Conservation (phyloP, 331 rosid species). For the Arachis monticola region DNA sequence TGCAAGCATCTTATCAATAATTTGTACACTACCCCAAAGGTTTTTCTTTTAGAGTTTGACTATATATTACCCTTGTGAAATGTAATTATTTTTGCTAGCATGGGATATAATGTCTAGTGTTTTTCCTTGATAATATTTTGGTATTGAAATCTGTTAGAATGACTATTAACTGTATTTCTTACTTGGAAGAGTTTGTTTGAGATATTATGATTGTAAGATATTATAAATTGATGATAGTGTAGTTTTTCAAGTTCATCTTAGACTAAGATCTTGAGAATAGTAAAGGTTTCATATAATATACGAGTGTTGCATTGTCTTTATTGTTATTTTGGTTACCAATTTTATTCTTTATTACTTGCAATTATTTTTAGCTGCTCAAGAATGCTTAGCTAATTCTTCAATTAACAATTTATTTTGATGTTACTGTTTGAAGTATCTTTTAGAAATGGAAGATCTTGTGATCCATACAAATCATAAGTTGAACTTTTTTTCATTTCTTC, state of each 20-base stretch:
- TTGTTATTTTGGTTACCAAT: too few relatives aligned
- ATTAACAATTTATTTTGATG: too few relatives aligned
- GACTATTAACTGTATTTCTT: background rate
- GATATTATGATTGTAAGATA: constrained; percentile 18
- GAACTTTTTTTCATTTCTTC: too few relatives aligned
- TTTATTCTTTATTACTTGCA: too few relatives aligned
- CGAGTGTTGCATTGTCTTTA: too few relatives aligned
- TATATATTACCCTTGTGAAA: background rate
- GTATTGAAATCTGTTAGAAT: constrained; percentile 4
- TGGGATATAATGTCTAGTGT: background rate
- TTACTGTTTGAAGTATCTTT: too few relatives aligned
- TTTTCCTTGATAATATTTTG: background rate
- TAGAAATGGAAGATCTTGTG: too few relatives aligned
- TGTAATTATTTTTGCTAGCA: background rate
- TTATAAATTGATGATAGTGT: background rate
- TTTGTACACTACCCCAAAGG: background rate
- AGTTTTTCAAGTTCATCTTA: background rate
- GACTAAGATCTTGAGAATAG: background rate
- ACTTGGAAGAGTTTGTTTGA: constrained; percentile 7
- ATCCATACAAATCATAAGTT: too few relatives aligned
- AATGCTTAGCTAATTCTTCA: too few relatives aligned
- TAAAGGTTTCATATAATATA: background rate
- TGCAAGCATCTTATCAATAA: background rate
- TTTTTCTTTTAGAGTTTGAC: constrained; percentile 2
- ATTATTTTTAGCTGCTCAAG: too few relatives aligned